These are phyloP conservation scores for Ganoderma lucidum DNA, from an alignment of 1,284 basidiomycete species.

Conservation along the genomic window DNA sequence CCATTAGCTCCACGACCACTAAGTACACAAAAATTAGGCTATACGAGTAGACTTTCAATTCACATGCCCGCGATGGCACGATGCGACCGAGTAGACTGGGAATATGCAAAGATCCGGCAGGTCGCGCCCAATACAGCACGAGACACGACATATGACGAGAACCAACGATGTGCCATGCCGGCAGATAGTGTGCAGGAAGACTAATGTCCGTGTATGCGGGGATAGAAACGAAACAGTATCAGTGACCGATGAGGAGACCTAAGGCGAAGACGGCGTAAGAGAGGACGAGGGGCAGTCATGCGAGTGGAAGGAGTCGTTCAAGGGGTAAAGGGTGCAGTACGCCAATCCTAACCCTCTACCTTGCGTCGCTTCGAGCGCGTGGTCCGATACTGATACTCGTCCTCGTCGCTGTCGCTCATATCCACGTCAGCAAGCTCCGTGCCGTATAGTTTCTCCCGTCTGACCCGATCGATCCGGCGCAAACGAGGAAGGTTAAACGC, in stretches of 20 bases:
- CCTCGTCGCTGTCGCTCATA: slow-evolving; percentile 55
- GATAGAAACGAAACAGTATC: slow-evolving; percentile 1
- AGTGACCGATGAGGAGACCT: background rate
- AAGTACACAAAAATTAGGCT: slow-evolving; percentile 18
- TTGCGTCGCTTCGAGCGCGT: slow-evolving; percentile 44
- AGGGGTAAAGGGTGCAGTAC: background rate
- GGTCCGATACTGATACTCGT: slow-evolving; percentile 51
- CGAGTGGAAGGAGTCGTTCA: slow-evolving; percentile 3
- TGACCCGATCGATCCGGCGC: slow-evolving; percentile 62
- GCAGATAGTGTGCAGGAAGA: slow-evolving; percentile 7
- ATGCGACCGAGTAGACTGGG: background rate
- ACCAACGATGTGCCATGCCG: background rate
- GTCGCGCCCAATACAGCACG: background rate
- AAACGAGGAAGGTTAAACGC: slow-evolving; percentile 61
- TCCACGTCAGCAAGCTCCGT: slow-evolving; percentile 52
- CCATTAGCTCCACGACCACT: slow-evolving; percentile 14
- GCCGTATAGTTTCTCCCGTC: slow-evolving; percentile 54
- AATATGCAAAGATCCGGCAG: slow-evolving; percentile 2
- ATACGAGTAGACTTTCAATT: slow-evolving; percentile 16
- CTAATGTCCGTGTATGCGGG: slow-evolving; percentile 9
- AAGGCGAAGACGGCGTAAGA: background rate
- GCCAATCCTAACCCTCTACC: slow-evolving; percentile 17
- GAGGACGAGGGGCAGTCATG: background rate
- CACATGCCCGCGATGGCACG: background rate
- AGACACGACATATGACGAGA: slow-evolving; percentile 9